Conservation (phyloP, 2,329 filamentous ascomycete species). For the Colletotrichum gigasporum region DNA sequence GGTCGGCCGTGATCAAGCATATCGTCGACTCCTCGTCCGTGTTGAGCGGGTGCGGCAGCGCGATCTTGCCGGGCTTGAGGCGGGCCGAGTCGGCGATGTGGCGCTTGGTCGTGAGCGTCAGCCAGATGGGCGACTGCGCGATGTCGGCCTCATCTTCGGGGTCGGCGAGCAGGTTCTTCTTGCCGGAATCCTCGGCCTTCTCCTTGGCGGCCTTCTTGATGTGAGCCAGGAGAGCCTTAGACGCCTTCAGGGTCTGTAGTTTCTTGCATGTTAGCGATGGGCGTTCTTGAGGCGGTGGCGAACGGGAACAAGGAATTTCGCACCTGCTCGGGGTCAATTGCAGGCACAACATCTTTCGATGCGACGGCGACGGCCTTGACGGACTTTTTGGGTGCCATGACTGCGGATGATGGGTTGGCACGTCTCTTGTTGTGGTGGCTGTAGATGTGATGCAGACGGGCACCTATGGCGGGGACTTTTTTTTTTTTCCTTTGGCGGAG, state of each 20-base stretch:
- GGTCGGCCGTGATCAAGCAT: slow-evolving; percentile 85
- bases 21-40: slow-evolving; percentile 73
- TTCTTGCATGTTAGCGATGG: slow-evolving; percentile 24
- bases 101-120: slow-evolving; percentile 72
- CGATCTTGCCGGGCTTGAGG: slow-evolving; percentile 85
- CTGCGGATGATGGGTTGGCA: slow-evolving; percentile 22
- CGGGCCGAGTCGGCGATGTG: slow-evolving; percentile 77
- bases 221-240: slow-evolving; percentile 69
- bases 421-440: slow-evolving; percentile 7
- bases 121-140: slow-evolving; percentile 66
- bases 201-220: slow-evolving; percentile 66
- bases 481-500: slow-evolving; percentile 14
- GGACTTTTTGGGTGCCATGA: slow-evolving; percentile 54
- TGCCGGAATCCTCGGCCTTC: slow-evolving; percentile 45
- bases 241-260: slow-evolving; percentile 67
- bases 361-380: slow-evolving; percentile 49
- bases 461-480: slow-evolving; percentile 28
- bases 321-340: slow-evolving; percentile 55
- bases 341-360: slow-evolving; percentile 39
- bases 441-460: slow-evolving; percentile 8
- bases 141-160: slow-evolving; percentile 52
- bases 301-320: slow-evolving; percentile 9
- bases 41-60: slow-evolving; percentile 80
- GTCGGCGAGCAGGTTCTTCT: slow-evolving; percentile 65
- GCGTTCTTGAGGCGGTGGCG: not conserved